Percentiles rank a stretch among this genome's conserved stretches.
These are phyloP conservation scores for Scortechinia acanthostroma DNA, from an alignment of 2,329 filamentous ascomycete species.

Conservation along the genomic window DNA sequence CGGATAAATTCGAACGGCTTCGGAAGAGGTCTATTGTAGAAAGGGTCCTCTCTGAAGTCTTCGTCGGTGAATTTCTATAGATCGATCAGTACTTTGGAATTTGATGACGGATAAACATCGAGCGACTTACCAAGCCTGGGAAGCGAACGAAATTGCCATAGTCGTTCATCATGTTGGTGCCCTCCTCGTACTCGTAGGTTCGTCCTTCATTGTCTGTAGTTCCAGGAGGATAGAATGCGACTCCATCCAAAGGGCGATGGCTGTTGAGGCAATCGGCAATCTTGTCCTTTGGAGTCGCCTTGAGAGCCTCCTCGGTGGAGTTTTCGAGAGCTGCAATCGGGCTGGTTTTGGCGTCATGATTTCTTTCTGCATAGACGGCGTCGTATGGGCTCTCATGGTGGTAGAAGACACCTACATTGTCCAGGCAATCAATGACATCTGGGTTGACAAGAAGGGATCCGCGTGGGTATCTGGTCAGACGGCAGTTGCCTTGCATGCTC, in stretches of 20 bases:
- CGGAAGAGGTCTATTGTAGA: neutral
- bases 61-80: neutral
- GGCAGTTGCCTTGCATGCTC: no score
- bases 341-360: slow-evolving; percentile 6
- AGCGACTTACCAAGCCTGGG: neutral
- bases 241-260: slow-evolving; percentile 8
- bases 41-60: slow-evolving; percentile 1
- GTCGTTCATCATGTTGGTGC: neutral
- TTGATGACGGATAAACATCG: neutral
- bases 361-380: slow-evolving; percentile 7
- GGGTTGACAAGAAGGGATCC: slow-evolving; percentile 1
- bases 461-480: neutral
- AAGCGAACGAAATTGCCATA: neutral
- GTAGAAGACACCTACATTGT: slow-evolving; percentile 9
- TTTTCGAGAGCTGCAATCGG: slow-evolving; percentile 8
- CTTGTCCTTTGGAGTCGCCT: slow-evolving; percentile 7
- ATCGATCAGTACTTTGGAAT: neutral
- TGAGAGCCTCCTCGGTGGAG: slow-evolving; percentile 8
- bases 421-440: slow-evolving; percentile 8
- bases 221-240: slow-evolving; percentile 8
- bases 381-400: slow-evolving; percentile 9
- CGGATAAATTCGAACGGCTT: neutral
- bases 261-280: slow-evolving; percentile 8
- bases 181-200: slow-evolving; percentile 8
- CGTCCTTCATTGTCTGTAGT: slow-evolving; percentile 5